phyloP scores from a whole-genome alignment of 345 rosid species.

The Gossypium australe region DNA sequence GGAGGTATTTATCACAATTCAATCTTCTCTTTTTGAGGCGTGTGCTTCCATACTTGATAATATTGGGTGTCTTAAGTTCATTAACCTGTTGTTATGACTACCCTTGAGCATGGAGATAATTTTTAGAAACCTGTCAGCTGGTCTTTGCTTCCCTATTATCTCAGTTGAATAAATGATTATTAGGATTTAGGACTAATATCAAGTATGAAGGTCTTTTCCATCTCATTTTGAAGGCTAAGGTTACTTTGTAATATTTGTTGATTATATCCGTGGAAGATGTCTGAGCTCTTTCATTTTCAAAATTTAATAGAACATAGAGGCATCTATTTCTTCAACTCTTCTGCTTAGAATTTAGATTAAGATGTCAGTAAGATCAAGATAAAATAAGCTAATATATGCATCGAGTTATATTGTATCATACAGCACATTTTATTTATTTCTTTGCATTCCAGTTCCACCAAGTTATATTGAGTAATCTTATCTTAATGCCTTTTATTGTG shows the following conservation, averaged over 20 bases:
- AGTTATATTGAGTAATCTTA: neutral
- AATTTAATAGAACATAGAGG: neutral
- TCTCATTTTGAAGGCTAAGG: neutral
- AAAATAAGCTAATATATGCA: neutral
- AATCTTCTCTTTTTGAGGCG: neutral
- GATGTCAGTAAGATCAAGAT: neutral
- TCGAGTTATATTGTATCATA: neutral
- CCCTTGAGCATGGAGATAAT: neutral
- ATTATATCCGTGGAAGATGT: neutral
- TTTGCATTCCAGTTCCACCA: neutral
- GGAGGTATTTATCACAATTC: conserved; percentile 46
- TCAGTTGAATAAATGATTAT: neutral
- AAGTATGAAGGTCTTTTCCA: neutral
- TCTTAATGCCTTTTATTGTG: conserved; percentile 10
- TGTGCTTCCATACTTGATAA: neutral
- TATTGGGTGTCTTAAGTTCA: neutral
- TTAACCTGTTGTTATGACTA: neutral
- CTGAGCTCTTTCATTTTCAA: neutral
- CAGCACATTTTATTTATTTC: neutral
- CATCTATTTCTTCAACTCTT: neutral
- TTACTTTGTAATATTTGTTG: neutral
- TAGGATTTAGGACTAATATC: neutral
- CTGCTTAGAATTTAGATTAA: neutral
- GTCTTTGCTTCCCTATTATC: neutral
- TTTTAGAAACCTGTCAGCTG: neutral